phyloP scores from a whole-genome alignment of 805 yeast genomes.

The Kodamaea nitidulidarum region DNA sequence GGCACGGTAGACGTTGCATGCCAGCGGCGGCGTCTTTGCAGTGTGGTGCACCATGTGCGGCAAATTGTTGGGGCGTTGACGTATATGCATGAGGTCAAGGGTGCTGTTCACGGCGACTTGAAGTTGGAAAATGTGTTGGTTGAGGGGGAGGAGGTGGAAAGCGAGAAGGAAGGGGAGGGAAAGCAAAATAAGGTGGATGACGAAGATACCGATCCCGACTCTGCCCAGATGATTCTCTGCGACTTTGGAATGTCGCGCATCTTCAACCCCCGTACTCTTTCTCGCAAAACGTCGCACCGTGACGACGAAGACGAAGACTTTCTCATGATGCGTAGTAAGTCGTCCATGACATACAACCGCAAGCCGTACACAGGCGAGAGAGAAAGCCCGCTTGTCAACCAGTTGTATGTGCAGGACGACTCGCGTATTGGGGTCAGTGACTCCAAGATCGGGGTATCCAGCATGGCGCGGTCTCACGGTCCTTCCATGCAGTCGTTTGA shows the following conservation, averaged over 20 bases:
- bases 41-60: constrained; percentile 30
- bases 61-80: constrained; percentile 58
- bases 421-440: constrained; percentile 16
- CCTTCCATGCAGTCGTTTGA: constrained; percentile 31
- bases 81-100: constrained; percentile 52
- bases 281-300: constrained; percentile 19
- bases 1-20: constrained; percentile 24
- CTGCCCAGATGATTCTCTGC: constrained; percentile 52
- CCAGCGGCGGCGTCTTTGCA: constrained; percentile 33
- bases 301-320: constrained; percentile 15
- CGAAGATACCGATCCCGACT: constrained; percentile 5
- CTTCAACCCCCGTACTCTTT: constrained; percentile 22
- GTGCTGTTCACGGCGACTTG: constrained; percentile 77
- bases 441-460: constrained; percentile 29
- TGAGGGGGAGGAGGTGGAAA: constrained; percentile 27
- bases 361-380: constrained; percentile 35
- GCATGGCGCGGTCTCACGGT: constrained; percentile 25
- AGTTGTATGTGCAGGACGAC: constrained; percentile 23
- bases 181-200: constrained; percentile 34
- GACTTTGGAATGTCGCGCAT: constrained; percentile 82
- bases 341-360: constrained; percentile 30
- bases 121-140: constrained; percentile 78
- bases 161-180: background rate
- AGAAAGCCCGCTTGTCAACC: constrained; percentile 21
- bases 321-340: constrained; percentile 28